Evolutionary conservation across 73 alveolate genomes (phyloP).

Genomic region (Effrenium voratum): DNA sequence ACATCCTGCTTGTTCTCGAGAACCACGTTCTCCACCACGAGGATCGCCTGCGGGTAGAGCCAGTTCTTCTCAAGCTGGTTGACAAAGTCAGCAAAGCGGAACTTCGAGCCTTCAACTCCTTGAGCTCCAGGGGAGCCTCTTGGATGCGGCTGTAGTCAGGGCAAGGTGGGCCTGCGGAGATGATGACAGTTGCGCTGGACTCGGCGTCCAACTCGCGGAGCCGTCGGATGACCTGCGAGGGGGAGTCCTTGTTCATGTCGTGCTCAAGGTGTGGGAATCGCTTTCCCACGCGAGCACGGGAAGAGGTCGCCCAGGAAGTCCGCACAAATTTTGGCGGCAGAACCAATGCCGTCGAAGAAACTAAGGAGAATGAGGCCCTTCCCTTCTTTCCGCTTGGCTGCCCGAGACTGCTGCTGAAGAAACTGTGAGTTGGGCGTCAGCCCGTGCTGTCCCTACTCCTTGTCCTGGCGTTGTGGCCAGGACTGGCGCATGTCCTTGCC

Average conservation of each 20-base stretch:
- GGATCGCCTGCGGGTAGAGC: constrained; percentile 3
- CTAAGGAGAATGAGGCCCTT: not conserved
- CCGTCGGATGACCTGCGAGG: not conserved
- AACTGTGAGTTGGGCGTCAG: not conserved
- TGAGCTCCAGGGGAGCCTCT: not conserved
- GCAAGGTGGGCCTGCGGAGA: not conserved
- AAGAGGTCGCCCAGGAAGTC: no score
- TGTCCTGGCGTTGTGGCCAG: not conserved
- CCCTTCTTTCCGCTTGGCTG: not conserved
- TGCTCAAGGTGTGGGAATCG: no score
- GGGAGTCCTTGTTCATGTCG: no score
- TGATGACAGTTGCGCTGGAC: not conserved
- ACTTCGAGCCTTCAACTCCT: not conserved
- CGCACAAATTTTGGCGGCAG: not conserved
- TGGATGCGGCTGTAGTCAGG: not conserved
- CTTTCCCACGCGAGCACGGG: no score
- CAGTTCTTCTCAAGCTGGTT: not conserved
- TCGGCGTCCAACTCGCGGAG: not conserved
- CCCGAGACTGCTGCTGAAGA: not conserved
- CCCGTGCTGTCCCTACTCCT: constrained; percentile 22
- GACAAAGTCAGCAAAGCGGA: not conserved
- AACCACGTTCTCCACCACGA: constrained; percentile 2
- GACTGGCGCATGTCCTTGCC: not conserved
- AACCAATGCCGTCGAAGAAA: not conserved
- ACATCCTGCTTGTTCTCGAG: not conserved